A percentile compares a stretch with the other conserved stretches of the same genome.
These are phyloP conservation scores for Sporobolomyces roseus DNA, from an alignment of 768 basidiomycete species.

Conservation along the genomic window DNA sequence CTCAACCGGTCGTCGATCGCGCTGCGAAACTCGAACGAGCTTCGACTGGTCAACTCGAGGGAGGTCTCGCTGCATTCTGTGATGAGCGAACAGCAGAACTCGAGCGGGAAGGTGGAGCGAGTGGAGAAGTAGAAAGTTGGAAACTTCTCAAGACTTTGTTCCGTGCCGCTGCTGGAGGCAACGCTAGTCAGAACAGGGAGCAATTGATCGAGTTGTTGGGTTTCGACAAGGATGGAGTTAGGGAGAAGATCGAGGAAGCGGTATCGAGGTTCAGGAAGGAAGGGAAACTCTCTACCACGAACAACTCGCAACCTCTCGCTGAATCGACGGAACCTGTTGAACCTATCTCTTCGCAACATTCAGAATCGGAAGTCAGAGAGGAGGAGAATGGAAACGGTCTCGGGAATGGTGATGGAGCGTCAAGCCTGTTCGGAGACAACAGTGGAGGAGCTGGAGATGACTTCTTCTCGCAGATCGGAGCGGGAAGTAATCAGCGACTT, in stretches of 20 bases:
- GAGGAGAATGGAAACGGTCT: too few species aligned
- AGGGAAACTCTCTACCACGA: neutral
- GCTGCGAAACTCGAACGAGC: slow-evolving; percentile 65
- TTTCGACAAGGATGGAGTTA: slow-evolving; percentile 83
- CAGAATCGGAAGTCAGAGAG: too few species aligned
- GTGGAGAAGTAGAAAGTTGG: slow-evolving; percentile 40
- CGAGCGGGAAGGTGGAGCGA: slow-evolving; percentile 13
- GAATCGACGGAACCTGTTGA: neutral
- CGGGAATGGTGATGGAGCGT: neutral
- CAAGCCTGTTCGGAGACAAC: slow-evolving; percentile 53
- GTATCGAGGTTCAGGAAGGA: slow-evolving; percentile 50
- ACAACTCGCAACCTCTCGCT: neutral
- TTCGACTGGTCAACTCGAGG: slow-evolving; percentile 54
- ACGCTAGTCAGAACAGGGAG: slow-evolving; percentile 54
- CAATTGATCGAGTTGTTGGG: slow-evolving; percentile 86
- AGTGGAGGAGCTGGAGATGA: slow-evolving; percentile 51
- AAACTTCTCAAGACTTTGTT: slow-evolving; percentile 67
- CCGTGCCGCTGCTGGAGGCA: slow-evolving; percentile 64
- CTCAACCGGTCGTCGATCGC: slow-evolving; percentile 67
- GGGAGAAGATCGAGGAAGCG: slow-evolving; percentile 71
- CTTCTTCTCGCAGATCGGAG: slow-evolving; percentile 71
- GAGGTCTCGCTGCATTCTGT: slow-evolving; percentile 65
- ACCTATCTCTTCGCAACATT: neutral
- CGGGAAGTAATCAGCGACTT: slow-evolving; percentile 51
- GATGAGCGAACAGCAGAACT: slow-evolving; percentile 55